Conservation (phyloP, 2,329 filamentous ascomycete species). For the Sporothrix pseudoabietina region DNA sequence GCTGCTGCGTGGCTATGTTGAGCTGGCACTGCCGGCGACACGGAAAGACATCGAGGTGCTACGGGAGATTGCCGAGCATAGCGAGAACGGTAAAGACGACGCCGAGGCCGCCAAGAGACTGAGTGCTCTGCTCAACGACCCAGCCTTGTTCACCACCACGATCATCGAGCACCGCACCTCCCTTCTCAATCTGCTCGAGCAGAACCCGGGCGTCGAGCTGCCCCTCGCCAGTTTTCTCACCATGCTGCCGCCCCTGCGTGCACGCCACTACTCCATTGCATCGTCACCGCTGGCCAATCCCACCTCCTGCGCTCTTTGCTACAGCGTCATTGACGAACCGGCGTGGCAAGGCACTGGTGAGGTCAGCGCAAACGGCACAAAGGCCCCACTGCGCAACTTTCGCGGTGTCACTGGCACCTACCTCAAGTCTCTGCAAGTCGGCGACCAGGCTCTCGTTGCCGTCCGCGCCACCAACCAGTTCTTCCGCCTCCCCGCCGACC, state of each 20-base stretch:
- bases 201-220: constrained; percentile 55
- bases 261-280: constrained; percentile 62
- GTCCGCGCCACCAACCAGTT: constrained; percentile 47
- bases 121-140: constrained; percentile 19
- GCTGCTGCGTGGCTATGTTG: constrained; percentile 69
- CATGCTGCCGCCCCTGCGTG: constrained; percentile 64
- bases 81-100: constrained; percentile 30
- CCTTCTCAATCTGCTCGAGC: constrained; percentile 63
- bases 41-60: constrained; percentile 47
- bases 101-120: constrained; percentile 12
- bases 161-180: constrained; percentile 25
- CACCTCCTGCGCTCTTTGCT: constrained; percentile 62
- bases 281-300: constrained; percentile 64
- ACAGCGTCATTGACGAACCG: constrained; percentile 64
- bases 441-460: constrained; percentile 54
- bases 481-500: constrained; percentile 53
- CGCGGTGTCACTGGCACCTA: constrained; percentile 64
- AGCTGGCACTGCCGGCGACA: constrained; percentile 70
- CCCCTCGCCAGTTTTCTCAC: constrained; percentile 62
- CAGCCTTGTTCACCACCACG: not conserved
- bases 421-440: constrained; percentile 56
- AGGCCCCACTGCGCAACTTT: constrained; percentile 39
- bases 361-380: not conserved
- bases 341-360: constrained; percentile 44
- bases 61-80: constrained; percentile 47